A percentile compares a stretch with the other conserved stretches of the same genome.
phyloP scores from a whole-genome alignment of 805 yeast species.

The Pichia thaimueangensis region DNA sequence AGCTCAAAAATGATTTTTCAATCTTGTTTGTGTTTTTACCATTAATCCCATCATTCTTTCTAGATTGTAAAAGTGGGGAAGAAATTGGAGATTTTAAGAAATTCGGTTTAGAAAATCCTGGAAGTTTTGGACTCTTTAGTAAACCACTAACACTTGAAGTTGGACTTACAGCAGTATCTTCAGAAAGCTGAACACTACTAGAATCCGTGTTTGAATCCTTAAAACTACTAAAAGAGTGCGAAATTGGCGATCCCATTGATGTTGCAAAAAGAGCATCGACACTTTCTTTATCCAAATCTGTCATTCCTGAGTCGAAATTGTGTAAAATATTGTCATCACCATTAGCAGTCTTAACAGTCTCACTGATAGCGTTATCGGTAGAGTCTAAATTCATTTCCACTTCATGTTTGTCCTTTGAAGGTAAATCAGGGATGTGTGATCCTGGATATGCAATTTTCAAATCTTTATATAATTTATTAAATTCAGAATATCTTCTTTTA shows the following conservation, averaged over 20 bases:
- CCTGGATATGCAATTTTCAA: conserved; percentile 63
- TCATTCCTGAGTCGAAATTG: conserved; percentile 1
- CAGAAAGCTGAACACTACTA: background rate
- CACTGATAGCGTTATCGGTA: conserved; percentile 2
- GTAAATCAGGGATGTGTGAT: conserved; percentile 38
- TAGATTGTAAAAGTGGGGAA: conserved; percentile 2
- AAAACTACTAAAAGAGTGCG: background rate
- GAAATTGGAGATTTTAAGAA: conserved; percentile 6
- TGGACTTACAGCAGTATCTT: background rate
- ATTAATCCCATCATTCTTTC: background rate
- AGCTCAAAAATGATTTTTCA: conserved; percentile 8
- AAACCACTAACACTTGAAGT: background rate
- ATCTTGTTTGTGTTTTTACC: background rate
- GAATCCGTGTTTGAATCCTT: background rate
- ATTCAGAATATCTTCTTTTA: conserved; percentile 61
- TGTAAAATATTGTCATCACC: background rate
- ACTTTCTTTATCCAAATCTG: conserved; percentile 8
- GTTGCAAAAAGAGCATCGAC: conserved; percentile 7
- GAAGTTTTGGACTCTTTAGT: conserved; percentile 5
- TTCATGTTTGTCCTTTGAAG: conserved; percentile 26
- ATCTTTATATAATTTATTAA: conserved; percentile 47
- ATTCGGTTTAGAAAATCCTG: conserved; percentile 1
- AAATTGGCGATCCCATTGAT: background rate
- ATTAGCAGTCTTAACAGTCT: background rate
- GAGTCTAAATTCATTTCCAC: conserved; percentile 17